These are phyloP conservation scores for Pouteria glomerata DNA, from an alignment of 148 eudicot species.

Conservation along the genomic window DNA sequence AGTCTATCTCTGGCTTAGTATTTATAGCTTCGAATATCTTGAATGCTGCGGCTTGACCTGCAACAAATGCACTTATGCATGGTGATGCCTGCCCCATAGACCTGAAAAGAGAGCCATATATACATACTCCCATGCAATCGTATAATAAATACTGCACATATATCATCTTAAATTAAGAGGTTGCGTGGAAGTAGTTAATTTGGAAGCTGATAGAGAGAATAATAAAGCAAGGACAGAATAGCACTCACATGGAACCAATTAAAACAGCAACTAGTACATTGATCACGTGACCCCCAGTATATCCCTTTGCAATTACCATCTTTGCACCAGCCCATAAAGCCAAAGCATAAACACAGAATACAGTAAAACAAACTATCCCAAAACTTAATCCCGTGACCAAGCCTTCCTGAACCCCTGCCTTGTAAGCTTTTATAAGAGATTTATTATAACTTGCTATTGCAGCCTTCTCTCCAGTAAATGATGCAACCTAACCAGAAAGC, in stretches of 20 bases:
- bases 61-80: conserved; percentile 48
- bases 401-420: conserved; percentile 43
- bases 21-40: conserved; percentile 69
- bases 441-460: conserved; percentile 41
- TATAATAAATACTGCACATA: too few relatives aligned
- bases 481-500: conserved; percentile 47
- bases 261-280: conserved; percentile 50
- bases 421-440: conserved; percentile 40
- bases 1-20: conserved; percentile 55
- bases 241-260: conserved; percentile 56
- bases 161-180: too few relatives aligned
- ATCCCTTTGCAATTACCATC: conserved; percentile 42
- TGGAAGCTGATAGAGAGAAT: too few relatives aligned
- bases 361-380: conserved; percentile 31
- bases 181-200: too few relatives aligned
- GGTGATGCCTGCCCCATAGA: conserved; percentile 62
- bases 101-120: conserved; percentile 35
- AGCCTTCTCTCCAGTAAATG: conserved; percentile 64
- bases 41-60: conserved; percentile 66
- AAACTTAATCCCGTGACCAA: conserved; percentile 44
- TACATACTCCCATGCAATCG: too few relatives aligned
- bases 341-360: conserved; percentile 41
- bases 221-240: too few relatives aligned
- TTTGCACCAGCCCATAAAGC: conserved; percentile 70
- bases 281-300: conserved; percentile 53